A percentile compares a stretch with the other conserved stretches of the same genome.
These are phyloP conservation scores for Fusarium paranaense DNA, from an alignment of 2,329 filamentous ascomycete genomes.

Conservation along the genomic window DNA sequence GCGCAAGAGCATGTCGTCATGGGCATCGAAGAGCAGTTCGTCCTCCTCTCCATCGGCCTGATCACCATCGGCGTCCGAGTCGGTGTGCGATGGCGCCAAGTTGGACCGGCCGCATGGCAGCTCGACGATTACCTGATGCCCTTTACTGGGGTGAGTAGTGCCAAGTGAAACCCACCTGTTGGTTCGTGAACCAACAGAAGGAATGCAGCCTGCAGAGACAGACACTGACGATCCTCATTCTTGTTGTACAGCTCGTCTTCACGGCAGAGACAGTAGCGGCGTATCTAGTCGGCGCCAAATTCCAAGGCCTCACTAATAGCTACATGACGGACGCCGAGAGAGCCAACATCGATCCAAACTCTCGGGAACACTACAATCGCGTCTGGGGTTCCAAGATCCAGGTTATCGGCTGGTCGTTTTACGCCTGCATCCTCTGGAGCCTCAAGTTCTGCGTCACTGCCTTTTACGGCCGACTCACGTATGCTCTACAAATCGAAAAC, in stretches of 20 bases:
- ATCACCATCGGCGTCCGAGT: slow-evolving; percentile 30
- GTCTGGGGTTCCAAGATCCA: slow-evolving; percentile 48
- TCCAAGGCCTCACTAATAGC: slow-evolving; percentile 36
- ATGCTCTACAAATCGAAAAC: slow-evolving; percentile 9
- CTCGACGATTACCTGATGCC: slow-evolving; percentile 40
- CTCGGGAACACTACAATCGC: slow-evolving; percentile 37
- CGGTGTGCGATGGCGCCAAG: slow-evolving; percentile 27
- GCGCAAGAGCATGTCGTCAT: slow-evolving; percentile 8
- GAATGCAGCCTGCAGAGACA: neutral
- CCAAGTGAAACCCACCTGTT: neutral
- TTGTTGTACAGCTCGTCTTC: slow-evolving; percentile 24
- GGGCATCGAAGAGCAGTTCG: slow-evolving; percentile 38
- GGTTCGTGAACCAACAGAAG: neutral
- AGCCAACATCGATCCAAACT: slow-evolving; percentile 20
- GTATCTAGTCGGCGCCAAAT: slow-evolving; percentile 37
- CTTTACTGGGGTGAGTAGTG: slow-evolving; percentile 33
- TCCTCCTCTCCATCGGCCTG: slow-evolving; percentile 34
- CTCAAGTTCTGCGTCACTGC: slow-evolving; percentile 46
- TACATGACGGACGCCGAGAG: slow-evolving; percentile 35
- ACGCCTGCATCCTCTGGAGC: slow-evolving; percentile 46
- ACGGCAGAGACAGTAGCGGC: slow-evolving; percentile 37
- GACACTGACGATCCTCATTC: neutral
- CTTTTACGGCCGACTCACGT: slow-evolving; percentile 47
- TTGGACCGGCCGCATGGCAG: slow-evolving; percentile 29
- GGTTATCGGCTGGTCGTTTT: slow-evolving; percentile 47